Evolutionary conservation across 192 early-diverging fungal species (phyloP).

Genomic region (Pecoramyces ruminantium): DNA sequence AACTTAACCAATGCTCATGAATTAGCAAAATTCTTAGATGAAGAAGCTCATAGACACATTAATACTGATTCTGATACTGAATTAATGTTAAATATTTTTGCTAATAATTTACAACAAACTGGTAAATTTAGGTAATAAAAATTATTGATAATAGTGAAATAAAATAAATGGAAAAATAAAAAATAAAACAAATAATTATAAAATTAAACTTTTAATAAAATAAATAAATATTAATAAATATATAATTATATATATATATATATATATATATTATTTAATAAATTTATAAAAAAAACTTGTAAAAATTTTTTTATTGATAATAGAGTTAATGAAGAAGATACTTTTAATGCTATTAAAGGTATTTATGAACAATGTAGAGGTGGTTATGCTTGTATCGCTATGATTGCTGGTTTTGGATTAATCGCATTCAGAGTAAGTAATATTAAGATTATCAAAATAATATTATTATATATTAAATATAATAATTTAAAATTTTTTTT

Average conservation of each 20-base stretch:
- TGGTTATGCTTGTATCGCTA: constrained; percentile 86
- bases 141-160: too few relatives aligned
- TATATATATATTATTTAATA: too few relatives aligned
- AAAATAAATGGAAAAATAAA: too few relatives aligned
- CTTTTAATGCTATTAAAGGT: constrained; percentile 76
- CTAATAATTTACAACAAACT: constrained; percentile 89
- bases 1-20: constrained; percentile 91
- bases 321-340: constrained; percentile 96
- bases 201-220: too few relatives aligned
- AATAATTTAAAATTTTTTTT: too few relatives aligned
- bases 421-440: constrained; percentile 49
- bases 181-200: too few relatives aligned
- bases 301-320: neutral
- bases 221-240: too few relatives aligned
- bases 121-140: constrained; percentile 86
- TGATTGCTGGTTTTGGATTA: constrained; percentile 97
- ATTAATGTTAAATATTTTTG: constrained; percentile 92
- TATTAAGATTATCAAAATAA: too few relatives aligned
- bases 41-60: constrained; percentile 94
- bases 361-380: constrained; percentile 72
- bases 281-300: too few relatives aligned
- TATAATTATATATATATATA: too few relatives aligned
- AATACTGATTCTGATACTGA: constrained; percentile 99
- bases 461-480: too few relatives aligned
- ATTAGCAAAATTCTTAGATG: constrained; percentile 74